Percentiles rank a stretch among this genome's conserved stretches.
These are phyloP conservation scores for Coelastrella sp. DNA, from an alignment of 139 green algal genomes.

Conservation along the genomic window DNA sequence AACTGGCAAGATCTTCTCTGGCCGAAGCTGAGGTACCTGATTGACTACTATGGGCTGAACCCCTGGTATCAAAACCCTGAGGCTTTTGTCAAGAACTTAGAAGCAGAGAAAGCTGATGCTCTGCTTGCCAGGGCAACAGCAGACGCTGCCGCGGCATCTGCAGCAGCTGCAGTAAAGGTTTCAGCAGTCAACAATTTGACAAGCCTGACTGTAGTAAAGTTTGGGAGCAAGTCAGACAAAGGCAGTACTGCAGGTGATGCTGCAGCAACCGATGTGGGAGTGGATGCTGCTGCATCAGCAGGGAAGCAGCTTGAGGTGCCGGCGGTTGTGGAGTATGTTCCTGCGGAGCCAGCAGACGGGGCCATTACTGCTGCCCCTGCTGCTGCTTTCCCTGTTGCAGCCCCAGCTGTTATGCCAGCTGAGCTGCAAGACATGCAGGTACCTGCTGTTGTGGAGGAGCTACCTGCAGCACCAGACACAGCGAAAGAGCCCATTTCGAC, in stretches of 20 bases:
- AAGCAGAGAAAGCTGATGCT: constrained; percentile 22
- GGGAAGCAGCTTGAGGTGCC: neutral
- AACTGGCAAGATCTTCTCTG: constrained; percentile 1
- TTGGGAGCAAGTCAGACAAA: neutral
- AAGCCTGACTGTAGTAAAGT: neutral
- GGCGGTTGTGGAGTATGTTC: neutral
- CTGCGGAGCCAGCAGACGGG: neutral
- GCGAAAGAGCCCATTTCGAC: neutral
- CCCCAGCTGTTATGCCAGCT: too few relatives aligned
- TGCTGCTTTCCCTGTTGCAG: too few relatives aligned
- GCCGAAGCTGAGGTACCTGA: constrained; percentile 30
- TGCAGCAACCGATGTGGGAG: neutral
- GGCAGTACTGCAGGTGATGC: neutral
- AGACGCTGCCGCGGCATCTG: constrained; percentile 2
- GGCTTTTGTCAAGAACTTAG: neutral
- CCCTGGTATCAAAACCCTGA: constrained; percentile 40
- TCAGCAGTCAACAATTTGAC: neutral
- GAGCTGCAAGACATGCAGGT: too few relatives aligned
- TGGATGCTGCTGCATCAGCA: neutral
- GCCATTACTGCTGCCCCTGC: neutral
- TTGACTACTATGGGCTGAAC: neutral
- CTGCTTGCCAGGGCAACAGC: neutral
- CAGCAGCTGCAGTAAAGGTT: neutral
- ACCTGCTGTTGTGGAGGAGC: too few relatives aligned
- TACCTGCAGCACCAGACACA: neutral